Evolutionary conservation across 768 basidiomycete species (phyloP).

Genomic region (Mycena rebaudengoi): DNA sequence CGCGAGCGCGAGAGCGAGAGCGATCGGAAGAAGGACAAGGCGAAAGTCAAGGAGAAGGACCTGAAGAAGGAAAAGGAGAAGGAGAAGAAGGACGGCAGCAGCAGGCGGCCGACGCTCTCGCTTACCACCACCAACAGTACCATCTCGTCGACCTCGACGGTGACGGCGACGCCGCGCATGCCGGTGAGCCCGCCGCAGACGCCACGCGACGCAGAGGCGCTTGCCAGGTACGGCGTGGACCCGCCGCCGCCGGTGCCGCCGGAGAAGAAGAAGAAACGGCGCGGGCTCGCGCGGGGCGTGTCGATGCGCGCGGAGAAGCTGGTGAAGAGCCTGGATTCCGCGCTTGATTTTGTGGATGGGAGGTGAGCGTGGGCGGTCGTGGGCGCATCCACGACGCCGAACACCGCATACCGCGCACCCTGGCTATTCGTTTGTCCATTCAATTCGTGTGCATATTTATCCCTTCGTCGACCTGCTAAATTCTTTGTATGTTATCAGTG

Average conservation of each 20-base stretch:
- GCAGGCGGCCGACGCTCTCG: constrained; percentile 41
- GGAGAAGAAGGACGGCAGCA: constrained; percentile 24
- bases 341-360: constrained; percentile 51
- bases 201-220: neutral
- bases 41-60: constrained; percentile 22
- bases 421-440: too few relatives aligned
- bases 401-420: too few relatives aligned
- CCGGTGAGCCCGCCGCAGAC: constrained; percentile 17
- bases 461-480: too few relatives aligned
- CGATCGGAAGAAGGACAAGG: constrained; percentile 8
- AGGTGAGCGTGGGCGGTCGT: too few relatives aligned
- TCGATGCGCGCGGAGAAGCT: constrained; percentile 45
- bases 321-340: constrained; percentile 48
- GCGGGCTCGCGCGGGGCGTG: constrained; percentile 41
- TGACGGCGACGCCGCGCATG: neutral
- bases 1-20: constrained; percentile 26
- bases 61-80: constrained; percentile 22
- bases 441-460: too few relatives aligned
- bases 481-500: too few relatives aligned
- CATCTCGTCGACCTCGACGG: constrained; percentile 35
- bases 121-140: too few relatives aligned
- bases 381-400: too few relatives aligned
- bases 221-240: neutral
- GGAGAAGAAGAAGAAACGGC: constrained; percentile 38
- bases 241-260: neutral